These are phyloP conservation scores for Malus orientalis DNA, from an alignment of 306 rosid species.

Conservation along the genomic window DNA sequence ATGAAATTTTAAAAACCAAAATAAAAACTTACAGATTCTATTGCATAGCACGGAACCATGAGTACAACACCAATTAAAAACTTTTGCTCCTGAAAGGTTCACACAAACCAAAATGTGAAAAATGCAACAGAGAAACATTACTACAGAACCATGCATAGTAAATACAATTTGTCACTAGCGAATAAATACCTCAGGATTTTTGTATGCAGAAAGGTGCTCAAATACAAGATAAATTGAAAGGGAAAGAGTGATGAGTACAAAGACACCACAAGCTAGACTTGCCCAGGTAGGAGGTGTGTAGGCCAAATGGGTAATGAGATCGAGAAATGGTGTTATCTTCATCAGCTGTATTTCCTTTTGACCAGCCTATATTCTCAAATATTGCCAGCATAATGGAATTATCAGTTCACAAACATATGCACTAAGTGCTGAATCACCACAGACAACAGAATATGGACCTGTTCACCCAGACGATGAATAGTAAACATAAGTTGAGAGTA, in stretches of 20 bases:
- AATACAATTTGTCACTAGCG: background rate
- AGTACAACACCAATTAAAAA: conserved; percentile 86
- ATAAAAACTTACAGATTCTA: conserved; percentile 78
- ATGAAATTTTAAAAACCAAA: background rate
- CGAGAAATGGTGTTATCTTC: conserved; percentile 28
- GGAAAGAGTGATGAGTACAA: conserved; percentile 59
- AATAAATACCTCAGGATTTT: conserved; percentile 74
- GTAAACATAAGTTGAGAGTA: background rate
- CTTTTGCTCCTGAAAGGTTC: conserved; percentile 62
- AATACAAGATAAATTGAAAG: conserved; percentile 74
- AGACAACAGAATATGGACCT: conserved; percentile 9
- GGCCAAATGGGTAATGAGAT: conserved; percentile 17
- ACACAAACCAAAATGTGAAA: conserved; percentile 3
- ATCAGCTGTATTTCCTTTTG: conserved; percentile 28
- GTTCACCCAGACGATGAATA: background rate
- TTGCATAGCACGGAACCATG: conserved; percentile 95
- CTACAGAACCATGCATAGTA: background rate
- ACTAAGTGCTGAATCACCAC: conserved; percentile 10
- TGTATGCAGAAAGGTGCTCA: conserved; percentile 95
- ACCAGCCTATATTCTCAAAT: conserved; percentile 13
- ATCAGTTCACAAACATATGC: conserved; percentile 8
- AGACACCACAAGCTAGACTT: conserved; percentile 44
- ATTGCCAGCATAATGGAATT: conserved; percentile 37
- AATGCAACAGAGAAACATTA: background rate
- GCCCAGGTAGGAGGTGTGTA: conserved; percentile 85